Conservation (phyloP, 2,329 filamentous ascomycete species). For the Aquanectria penicillioides region DNA sequence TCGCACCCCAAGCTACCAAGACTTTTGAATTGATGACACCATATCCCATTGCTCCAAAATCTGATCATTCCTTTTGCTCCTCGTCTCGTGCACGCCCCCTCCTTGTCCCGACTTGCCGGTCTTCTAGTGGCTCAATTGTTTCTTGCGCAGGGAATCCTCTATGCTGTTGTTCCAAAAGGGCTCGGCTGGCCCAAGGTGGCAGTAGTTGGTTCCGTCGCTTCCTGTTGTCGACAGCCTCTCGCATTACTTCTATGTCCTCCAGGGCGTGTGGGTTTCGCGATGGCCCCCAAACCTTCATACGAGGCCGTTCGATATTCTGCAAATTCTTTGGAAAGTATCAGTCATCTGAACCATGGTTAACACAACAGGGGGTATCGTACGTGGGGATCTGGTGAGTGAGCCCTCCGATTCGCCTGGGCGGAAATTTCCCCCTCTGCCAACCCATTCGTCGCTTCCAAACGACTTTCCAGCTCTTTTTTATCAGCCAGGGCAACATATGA, state of each 20-base stretch:
- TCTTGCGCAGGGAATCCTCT: slow-evolving; percentile 23
- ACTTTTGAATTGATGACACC: neutral
- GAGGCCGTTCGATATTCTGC: slow-evolving; percentile 42
- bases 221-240: slow-evolving; percentile 45
- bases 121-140: slow-evolving; percentile 8
- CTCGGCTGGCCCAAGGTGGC: slow-evolving; percentile 47
- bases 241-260: slow-evolving; percentile 48
- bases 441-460: slow-evolving; percentile 38
- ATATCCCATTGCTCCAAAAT: neutral
- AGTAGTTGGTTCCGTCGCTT: slow-evolving; percentile 37
- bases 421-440: slow-evolving; percentile 41
- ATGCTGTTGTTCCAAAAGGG: slow-evolving; percentile 33
- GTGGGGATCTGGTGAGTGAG: slow-evolving; percentile 41
- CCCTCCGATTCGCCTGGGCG: slow-evolving; percentile 30
- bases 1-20: no score
- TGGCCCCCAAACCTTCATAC: slow-evolving; percentile 17
- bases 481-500: slow-evolving; percentile 42
- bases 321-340: slow-evolving; percentile 43
- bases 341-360: neutral
- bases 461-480: slow-evolving; percentile 38
- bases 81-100: neutral
- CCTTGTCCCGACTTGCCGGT: neutral
- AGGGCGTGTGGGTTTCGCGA: slow-evolving; percentile 25
- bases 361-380: slow-evolving; percentile 41
- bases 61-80: neutral